Evolutionary conservation across 305 asterid species (phyloP), one percentile per base, ranked within the genome.

Genomic region (Solanum hybrid): DNA sequence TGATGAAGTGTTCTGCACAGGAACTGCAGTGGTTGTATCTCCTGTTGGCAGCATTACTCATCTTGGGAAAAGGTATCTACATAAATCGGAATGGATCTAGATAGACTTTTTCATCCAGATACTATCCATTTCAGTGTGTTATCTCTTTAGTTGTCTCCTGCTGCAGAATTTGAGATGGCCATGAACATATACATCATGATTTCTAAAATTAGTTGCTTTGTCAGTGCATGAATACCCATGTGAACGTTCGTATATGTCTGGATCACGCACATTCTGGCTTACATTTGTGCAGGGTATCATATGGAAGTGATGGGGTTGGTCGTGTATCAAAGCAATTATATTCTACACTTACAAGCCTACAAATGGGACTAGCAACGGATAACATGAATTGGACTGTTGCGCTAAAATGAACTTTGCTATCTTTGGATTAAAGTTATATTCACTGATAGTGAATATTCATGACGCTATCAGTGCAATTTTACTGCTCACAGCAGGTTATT

Each of bases 41-140:
- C 99, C 99, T 36, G 99, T 97, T 13, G 99, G 99, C 90, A 96
- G 99, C 93, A 92, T 97, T 61, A 97, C 99, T 32, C 93, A 96
- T 91, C 93, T 87, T 24, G 93, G 94, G 89, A 92, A 94, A 93
- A 95, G 97, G 99, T 96, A 89, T 41, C 15, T 29, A 27, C 73
- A 45, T 41, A 83, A 83, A 41, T 29, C 10, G 27, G 73, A 83
- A 41, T 15, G 10, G 33, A 24, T 38, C 9, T 32, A 4, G 8
- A 77, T 17, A 77, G 1, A 7, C 80, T 17, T 31, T 78, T 33
- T 33, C 17, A 79, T 79, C 51, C 31, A 80, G 33, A 80, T 80
- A 24, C 65, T 80, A 24, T n/a, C 65, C 65, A 80, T 82, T 41
- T 82, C 87, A 14, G 73, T 17, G 27, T 83, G 38, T 26, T 41